Conservation (phyloP, 768 basidiomycete species). For the Pholiota microspora region DNA sequence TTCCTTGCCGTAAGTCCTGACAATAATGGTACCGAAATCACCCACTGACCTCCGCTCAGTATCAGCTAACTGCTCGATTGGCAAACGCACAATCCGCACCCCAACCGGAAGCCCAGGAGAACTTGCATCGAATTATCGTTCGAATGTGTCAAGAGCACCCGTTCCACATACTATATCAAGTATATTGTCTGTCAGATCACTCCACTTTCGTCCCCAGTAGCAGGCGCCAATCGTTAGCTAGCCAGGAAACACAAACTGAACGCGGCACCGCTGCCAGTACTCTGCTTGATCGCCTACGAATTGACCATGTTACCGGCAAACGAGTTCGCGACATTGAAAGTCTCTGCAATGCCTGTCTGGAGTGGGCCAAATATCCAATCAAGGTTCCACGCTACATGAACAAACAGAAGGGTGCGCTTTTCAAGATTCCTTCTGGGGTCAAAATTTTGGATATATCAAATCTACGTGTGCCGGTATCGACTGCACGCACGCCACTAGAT, state of each 20-base stretch:
- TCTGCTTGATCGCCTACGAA: slow-evolving; percentile 54
- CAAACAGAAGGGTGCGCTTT: slow-evolving; percentile 20
- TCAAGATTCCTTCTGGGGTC: slow-evolving; percentile 41
- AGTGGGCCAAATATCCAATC: slow-evolving; percentile 70
- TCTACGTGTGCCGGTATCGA: slow-evolving; percentile 82
- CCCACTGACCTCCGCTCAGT: slow-evolving; percentile 30
- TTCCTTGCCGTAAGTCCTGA: slow-evolving; percentile 61
- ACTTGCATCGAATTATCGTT: slow-evolving; percentile 62
- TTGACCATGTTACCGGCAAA: slow-evolving; percentile 32
- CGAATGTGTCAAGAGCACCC: slow-evolving; percentile 89
- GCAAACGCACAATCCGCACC: slow-evolving; percentile 37
- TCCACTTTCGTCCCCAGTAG: slow-evolving; percentile 12
- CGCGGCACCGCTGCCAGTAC: slow-evolving; percentile 63
- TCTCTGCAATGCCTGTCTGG: slow-evolving; percentile 62
- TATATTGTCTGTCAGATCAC: slow-evolving; percentile 64
- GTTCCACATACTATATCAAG: slow-evolving; percentile 89
- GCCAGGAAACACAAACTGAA: slow-evolving; percentile 48
- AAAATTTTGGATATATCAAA: slow-evolving; percentile 48
- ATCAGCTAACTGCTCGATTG: slow-evolving; percentile 92
- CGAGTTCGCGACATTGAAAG: slow-evolving; percentile 54
- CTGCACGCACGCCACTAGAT: slow-evolving; percentile 68
- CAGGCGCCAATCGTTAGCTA: slow-evolving; percentile 43
- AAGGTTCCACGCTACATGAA: slow-evolving; percentile 20
- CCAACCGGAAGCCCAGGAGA: slow-evolving; percentile 45
- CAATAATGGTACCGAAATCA: neutral